Base-by-base conservation (phyloP, 2,329 filamentous ascomycete genomes). In the Mariannaea sp. region DNA sequence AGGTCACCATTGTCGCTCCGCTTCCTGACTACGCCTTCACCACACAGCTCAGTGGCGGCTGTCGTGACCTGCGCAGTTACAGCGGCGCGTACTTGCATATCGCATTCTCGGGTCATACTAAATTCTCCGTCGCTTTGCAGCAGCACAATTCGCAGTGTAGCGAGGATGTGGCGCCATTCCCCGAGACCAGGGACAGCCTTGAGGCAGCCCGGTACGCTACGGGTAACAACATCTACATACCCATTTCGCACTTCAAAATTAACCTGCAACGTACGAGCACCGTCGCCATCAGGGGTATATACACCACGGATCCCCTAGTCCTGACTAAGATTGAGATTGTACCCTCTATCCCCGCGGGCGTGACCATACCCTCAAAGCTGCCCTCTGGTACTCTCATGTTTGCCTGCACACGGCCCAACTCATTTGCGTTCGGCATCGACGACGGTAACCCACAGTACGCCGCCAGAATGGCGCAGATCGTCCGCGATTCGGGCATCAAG, bases 351-450 rank as follows among this genome's bases (percentile, higher is more conserved):
- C 85, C 86, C 1, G 57, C 71, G 0, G 70, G 72, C 14, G 78
- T 81, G 55, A 73, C 66, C 24, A 73, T 87, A 7, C 84, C 85
- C 2, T 70, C 72, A 51, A 88, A 88, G 70, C 71, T 86, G 24
- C 78, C 83, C 0, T 85, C 79, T 1, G 85, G 85, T 6, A 78
- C 77, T 16, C 74, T 89, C 27, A 73, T 85, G 39, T 83, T 88
- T 62, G 75, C 80, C 6, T 89, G 86, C 75, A 85, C 80, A 59
- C 78, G 85, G 14, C 85, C 85, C 40, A 87, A 88, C 71, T 85
- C 81, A 0, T 88, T 89, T 66, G 86, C 86, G 1, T 88, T 89
- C 68, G 86, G 85, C 43, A 88, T 89, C 58, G 86, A 89, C 65
- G 86, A 89, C 67, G 86, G 86, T 17, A 75, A 80, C 44, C 86